Evolutionary conservation across 345 rosid species (phyloP).

Genomic region (Bruguiera gymnorhiza): DNA sequence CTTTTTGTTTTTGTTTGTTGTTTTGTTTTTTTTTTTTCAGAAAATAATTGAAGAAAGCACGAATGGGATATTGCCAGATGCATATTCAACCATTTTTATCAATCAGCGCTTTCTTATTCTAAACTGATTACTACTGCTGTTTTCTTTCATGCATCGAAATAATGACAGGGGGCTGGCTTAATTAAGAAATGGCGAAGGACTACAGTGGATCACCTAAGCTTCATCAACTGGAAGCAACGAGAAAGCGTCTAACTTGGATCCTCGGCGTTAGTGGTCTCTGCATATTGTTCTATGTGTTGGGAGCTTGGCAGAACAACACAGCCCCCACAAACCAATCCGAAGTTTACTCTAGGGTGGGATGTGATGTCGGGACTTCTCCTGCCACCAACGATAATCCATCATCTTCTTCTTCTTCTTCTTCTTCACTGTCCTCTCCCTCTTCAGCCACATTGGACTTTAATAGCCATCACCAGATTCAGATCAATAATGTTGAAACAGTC

Average conservation of each 20-base stretch:
- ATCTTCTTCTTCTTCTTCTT: slow-evolving; percentile 12
- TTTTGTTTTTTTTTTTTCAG: too few relatives aligned
- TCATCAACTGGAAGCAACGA: slow-evolving; percentile 52
- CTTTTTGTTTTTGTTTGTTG: too few relatives aligned
- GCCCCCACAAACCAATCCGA: slow-evolving; percentile 37
- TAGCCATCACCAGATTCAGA: slow-evolving; percentile 63
- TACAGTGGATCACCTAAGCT: slow-evolving; percentile 62
- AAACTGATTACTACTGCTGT: not conserved
- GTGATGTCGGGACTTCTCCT: slow-evolving; percentile 36
- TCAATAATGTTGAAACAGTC: slow-evolving; percentile 35
- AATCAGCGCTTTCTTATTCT: too few relatives aligned
- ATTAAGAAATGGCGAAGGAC: slow-evolving; percentile 52
- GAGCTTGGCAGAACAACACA: slow-evolving; percentile 70
- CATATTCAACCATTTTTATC: too few relatives aligned
- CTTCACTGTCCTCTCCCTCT: too few relatives aligned
- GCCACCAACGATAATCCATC: slow-evolving; percentile 23
- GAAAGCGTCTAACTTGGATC: slow-evolving; percentile 71
- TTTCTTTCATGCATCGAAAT: not conserved
- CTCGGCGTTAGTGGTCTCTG: slow-evolving; percentile 81
- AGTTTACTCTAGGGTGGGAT: slow-evolving; percentile 37
- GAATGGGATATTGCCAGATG: too few relatives aligned
- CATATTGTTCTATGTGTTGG: slow-evolving; percentile 70
- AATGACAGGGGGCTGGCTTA: slow-evolving; percentile 7
- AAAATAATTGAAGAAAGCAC: too few relatives aligned
- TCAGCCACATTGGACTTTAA: slow-evolving; percentile 50